Evolutionary conservation across 345 rosid genomes (phyloP).

Genomic region (Eucalyptus regnans): DNA sequence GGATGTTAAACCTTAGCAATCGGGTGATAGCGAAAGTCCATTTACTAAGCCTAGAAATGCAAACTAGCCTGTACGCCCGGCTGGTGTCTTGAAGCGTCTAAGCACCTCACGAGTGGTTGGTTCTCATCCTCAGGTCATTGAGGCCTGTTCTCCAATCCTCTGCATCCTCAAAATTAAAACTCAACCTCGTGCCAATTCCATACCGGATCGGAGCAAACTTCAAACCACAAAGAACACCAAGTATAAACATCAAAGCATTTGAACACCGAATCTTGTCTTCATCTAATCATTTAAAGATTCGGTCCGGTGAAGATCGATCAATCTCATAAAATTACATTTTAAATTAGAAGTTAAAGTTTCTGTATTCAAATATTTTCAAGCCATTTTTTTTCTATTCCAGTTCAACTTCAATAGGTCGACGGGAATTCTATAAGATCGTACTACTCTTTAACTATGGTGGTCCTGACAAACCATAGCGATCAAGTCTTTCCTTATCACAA

Average conservation of each 20-base stretch:
- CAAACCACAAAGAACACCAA: neutral
- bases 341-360: neutral
- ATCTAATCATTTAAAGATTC: neutral
- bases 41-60: neutral
- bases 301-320: accelerated
- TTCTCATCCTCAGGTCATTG: neutral
- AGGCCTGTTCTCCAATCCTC: neutral
- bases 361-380: neutral
- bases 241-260: neutral
- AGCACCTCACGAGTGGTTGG: neutral
- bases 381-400: neutral
- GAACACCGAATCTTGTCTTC: neutral
- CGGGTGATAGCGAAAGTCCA: neutral
- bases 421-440: neutral
- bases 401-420: neutral
- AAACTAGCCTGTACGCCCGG: neutral
- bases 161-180: neutral
- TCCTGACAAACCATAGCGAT: neutral
- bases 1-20: neutral
- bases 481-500: neutral
- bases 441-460: neutral
- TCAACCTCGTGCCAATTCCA: neutral
- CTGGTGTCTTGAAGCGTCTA: neutral
- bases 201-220: neutral
- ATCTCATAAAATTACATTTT: neutral